phyloP scores from a whole-genome alignment of 306 rosid species.

The Hippophae rhamnoides region DNA sequence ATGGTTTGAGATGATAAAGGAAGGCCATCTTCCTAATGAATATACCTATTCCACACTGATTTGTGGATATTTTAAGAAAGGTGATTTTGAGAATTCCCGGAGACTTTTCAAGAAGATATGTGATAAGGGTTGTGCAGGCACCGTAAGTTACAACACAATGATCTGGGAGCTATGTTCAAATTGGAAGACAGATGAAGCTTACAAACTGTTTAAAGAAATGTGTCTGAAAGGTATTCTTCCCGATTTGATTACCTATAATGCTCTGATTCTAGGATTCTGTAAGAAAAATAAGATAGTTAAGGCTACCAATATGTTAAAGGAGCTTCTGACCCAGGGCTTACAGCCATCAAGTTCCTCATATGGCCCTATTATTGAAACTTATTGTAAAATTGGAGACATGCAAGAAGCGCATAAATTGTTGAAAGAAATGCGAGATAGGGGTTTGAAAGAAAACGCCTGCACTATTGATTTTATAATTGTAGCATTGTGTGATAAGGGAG shows the following conservation, averaged over 20 bases:
- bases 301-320: conserved; percentile 31
- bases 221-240: conserved; percentile 31
- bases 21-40: conserved; percentile 57
- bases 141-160: conserved; percentile 36
- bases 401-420: conserved; percentile 42
- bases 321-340: conserved; percentile 39
- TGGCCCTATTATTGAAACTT: conserved; percentile 33
- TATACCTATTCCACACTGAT: conserved; percentile 46
- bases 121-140: conserved; percentile 41
- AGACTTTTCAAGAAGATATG: conserved; percentile 50
- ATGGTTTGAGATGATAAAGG: conserved; percentile 75
- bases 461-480: conserved; percentile 32
- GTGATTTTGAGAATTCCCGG: conserved; percentile 37
- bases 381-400: conserved; percentile 36
- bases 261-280: conserved; percentile 46
- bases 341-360: conserved; percentile 35
- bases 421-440: conserved; percentile 40
- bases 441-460: conserved; percentile 28
- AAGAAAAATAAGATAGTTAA: conserved; percentile 29
- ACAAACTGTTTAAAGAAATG: conserved; percentile 46
- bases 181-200: conserved; percentile 48
- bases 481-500: conserved; percentile 42
- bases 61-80: conserved; percentile 37
- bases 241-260: conserved; percentile 46
- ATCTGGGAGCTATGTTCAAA: conserved; percentile 45